Evolutionary conservation across 345 rosid species (phyloP).

Genomic region (Abelmoschus esculentus): DNA sequence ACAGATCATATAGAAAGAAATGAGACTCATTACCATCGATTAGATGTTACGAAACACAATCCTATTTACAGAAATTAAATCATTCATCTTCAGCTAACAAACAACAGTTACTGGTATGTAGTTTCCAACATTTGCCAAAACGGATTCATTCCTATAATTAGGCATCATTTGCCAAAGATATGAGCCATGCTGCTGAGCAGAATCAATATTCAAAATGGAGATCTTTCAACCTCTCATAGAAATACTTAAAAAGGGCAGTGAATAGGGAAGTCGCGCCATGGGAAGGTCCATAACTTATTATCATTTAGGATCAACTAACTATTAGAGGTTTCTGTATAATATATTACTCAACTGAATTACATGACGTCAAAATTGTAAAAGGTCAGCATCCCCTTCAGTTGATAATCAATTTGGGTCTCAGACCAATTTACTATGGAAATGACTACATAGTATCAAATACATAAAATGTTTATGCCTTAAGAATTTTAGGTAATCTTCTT

Average conservation of each 20-base stretch:
- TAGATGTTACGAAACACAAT: neutral
- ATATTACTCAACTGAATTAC: slow-evolving; percentile 2
- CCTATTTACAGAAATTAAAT: neutral
- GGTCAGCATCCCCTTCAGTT: neutral
- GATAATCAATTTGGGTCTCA: neutral
- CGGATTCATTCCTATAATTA: neutral
- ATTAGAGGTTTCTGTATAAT: neutral
- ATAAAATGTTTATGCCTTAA: neutral
- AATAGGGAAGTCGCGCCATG: neutral
- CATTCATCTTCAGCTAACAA: slow-evolving; percentile 1
- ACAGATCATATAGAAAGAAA: neutral
- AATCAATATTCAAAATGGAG: neutral
- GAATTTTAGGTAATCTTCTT: neutral
- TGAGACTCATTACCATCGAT: neutral
- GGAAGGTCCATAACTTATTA: neutral
- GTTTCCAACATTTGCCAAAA: neutral
- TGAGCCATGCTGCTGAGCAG: neutral
- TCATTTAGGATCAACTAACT: neutral
- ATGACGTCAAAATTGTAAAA: neutral
- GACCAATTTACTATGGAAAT: neutral
- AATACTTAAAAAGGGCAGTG: neutral
- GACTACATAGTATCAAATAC: neutral
- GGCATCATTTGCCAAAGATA: neutral
- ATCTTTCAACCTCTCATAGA: neutral
- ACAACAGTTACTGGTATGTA: neutral